Conservation (phyloP, 2,329 filamentous ascomycete species). For the Westerdykella ornata region DNA sequence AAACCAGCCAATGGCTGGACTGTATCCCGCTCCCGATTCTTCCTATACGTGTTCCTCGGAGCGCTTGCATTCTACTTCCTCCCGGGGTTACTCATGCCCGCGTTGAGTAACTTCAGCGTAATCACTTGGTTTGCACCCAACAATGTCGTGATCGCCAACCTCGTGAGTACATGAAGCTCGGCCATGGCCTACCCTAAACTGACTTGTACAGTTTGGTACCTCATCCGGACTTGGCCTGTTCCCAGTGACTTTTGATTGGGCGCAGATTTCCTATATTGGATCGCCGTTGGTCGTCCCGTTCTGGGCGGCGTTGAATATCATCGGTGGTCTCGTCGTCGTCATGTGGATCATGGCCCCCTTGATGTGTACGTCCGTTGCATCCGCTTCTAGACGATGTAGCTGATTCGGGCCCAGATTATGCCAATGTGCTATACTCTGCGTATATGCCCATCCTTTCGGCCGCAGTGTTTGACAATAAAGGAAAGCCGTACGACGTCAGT, state of each 20-base stretch:
- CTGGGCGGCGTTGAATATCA: conserved; percentile 79
- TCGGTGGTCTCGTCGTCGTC: conserved; percentile 70
- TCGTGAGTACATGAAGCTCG: conserved; percentile 40
- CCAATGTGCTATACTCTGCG: conserved; percentile 69
- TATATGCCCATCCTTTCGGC: conserved; percentile 84
- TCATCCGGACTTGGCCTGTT: conserved; percentile 78
- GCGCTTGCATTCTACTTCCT: conserved; percentile 80
- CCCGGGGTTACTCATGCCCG: conserved; percentile 73
- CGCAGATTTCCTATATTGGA: conserved; percentile 80
- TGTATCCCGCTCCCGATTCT: conserved; percentile 78
- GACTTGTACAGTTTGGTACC: conserved; percentile 57
- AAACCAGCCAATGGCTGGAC: conserved; percentile 75
- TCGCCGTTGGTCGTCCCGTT: conserved; percentile 78
- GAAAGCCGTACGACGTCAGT: conserved; percentile 71
- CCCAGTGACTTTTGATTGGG: conserved; percentile 86
- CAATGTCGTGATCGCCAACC: conserved; percentile 76
- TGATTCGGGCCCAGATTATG: conserved; percentile 51
- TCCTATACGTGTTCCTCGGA: conserved; percentile 63
- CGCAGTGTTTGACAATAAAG: conserved; percentile 79
- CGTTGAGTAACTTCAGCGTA: conserved; percentile 81
- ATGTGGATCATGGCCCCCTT: conserved; percentile 81
- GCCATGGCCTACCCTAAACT: conserved; percentile 1
- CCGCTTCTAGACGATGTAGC: background rate
- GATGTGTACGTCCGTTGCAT: conserved; percentile 46
- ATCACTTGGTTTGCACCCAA: conserved; percentile 83